A percentile compares a stretch with the other conserved stretches of the same genome.
Conservation (phyloP, 495 filamentous ascomycete species). For the Penicillium argentinense region DNA sequence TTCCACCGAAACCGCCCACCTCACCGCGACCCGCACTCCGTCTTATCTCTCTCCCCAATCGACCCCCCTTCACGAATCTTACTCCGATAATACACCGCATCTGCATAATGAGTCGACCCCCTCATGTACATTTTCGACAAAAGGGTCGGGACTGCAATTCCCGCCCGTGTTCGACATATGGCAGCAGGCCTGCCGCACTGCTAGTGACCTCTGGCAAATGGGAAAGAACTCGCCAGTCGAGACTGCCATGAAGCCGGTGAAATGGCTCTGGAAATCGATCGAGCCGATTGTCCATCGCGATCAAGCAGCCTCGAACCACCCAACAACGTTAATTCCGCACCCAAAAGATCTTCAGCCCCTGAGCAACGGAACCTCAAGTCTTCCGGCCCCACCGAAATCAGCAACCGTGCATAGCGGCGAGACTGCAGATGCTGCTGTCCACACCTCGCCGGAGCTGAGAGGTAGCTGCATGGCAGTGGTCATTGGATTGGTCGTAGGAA, state of each 20-base stretch:
- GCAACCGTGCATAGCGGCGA: constrained; percentile 17
- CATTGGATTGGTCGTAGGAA: constrained; percentile 39
- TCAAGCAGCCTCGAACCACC: not conserved
- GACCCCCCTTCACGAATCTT: constrained; percentile 11
- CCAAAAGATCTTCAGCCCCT: not conserved
- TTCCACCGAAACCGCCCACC: constrained; percentile 6
- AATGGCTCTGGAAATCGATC: not conserved
- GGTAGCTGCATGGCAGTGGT: constrained; percentile 47
- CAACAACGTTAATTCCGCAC: not conserved
- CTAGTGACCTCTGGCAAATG: constrained; percentile 12
- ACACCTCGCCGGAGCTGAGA: constrained; percentile 29
- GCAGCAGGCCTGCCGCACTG: constrained; percentile 38
- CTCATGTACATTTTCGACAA: not conserved
- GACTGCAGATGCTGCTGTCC: constrained; percentile 28
- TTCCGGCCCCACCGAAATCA: constrained; percentile 6
- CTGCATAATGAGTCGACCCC: constrained; percentile 6
- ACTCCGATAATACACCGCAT: constrained; percentile 1
- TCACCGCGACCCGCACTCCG: constrained; percentile 11
- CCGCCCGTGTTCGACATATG: constrained; percentile 19
- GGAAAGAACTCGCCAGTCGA: not conserved
- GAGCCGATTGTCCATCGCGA: not conserved
- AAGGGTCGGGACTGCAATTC: constrained; percentile 5
- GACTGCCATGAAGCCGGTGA: not conserved
- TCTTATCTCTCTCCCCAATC: constrained; percentile 16
- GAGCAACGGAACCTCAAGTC: constrained; percentile 1